Evolutionary conservation across 306 rosid genomes (phyloP), one percentile per base, ranked within the genome.

Genomic region (Malus orientalis): DNA sequence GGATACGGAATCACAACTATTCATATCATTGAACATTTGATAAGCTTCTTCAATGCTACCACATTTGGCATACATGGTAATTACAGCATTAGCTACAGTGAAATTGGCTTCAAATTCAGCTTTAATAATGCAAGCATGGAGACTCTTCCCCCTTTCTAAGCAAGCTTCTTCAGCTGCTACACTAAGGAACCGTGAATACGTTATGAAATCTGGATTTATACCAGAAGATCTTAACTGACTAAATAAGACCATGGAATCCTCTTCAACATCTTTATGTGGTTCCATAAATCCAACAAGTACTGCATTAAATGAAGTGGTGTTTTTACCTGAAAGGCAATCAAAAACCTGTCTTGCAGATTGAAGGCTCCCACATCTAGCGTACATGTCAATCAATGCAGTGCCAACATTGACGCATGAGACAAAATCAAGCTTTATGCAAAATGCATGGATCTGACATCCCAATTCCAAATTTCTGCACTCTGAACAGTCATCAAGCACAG

Each of bases 51-150:
- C 78, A 77, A 85, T 76, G 76, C 74, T 68, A 67, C 91, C 91
- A 77, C 87, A 88, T 88, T 82, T 83, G 55, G 84, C 88, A 82
- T 84, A 86, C 91, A 83, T 84, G 54, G 88, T 85, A 78, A 82
- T 69, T 64, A 75, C 29, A 75, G 89, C 86, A 80, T 88, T 85
- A 63, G 81, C 67, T 74, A 86, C 86, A 30, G 70, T 74, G 63
- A 67, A 75, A 67, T 83, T 73, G 61, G 83, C 60, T 69, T 86
- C 91, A 67, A 79, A 70, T 66, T 88, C 86, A 44, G 66, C 77
- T 71, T 84, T 86, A 49, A 84, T 79, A 19, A 84, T 13, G 64
- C 79, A 79, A 65, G 81, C 80, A 81, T 84, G 89, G 62, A 85
- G 85, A 80, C 82, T 80, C 81, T 84, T 82, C 44, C 91, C 91